Evolutionary conservation across 179 eudicot genomes (phyloP), one percentile per base, ranked within the genome.

Genomic region (Sideroxylon spinosum): DNA sequence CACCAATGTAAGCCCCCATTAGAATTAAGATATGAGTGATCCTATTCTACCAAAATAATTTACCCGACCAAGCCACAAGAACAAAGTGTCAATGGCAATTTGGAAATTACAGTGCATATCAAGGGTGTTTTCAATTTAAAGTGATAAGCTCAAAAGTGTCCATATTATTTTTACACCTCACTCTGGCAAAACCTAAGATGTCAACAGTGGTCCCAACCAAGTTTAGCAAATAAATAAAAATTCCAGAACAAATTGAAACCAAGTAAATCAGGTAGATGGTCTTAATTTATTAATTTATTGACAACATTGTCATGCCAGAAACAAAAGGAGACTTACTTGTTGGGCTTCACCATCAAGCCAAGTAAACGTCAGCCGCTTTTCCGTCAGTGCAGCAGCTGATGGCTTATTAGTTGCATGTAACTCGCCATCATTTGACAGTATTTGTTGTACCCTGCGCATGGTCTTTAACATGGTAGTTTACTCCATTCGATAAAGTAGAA

Each of bases 371-470:
- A 57, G 17, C n/a, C 20, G 19, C 61, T 87, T 95, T 77, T 91
- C 90, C 83, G 87, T 85, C 71, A 88, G 81, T 70, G 94, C 95
- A 80, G 53, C 69, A 29, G 86, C 85, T 62, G 94, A 82, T 77
- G 86, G 85, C 55, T 83, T 77, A 86, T 79, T 84, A 74, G 73
- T 82, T 57, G 62, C 70, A 66, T 88, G 81, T 75, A 77, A 69
- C 52, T 80, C 78, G 70, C 62, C 86, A 82, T 85, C 84, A 60
- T 78, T 81, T 70, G 90, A 85, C 74, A 95, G 86, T 29, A 74
- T 70, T 61, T 90, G 86, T 80, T 91, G 97, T 77, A 91, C 86
- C 86, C 89, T 89, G 91, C 90, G 98, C 86, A 95, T 78, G 85
- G 88, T 87, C 98, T 95, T 86, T 78, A 76, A 73, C 71, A 71